phyloP scores from a whole-genome alignment of 352 stramenopile genomes.

The Globisporangium recalcitrans region DNA sequence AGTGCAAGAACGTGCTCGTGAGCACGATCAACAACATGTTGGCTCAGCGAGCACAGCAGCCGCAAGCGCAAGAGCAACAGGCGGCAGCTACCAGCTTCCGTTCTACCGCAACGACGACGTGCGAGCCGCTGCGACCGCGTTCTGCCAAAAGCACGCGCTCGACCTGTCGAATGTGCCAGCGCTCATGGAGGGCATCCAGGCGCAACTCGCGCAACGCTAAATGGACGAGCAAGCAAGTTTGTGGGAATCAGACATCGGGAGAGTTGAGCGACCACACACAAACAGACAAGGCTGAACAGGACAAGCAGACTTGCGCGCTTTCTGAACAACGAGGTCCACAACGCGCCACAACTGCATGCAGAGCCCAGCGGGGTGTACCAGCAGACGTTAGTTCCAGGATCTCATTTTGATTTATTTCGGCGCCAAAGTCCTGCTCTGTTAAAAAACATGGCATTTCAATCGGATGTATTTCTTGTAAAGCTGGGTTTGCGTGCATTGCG shows the following conservation, averaged over 20 bases:
- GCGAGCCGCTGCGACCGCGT: constrained; percentile 34
- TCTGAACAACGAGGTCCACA: background rate
- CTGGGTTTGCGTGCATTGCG: background rate
- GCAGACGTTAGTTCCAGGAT: too few relatives aligned
- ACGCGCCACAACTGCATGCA: too few relatives aligned
- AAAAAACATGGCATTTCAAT: background rate
- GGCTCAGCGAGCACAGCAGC: constrained; percentile 5
- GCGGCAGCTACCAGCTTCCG: constrained; percentile 33
- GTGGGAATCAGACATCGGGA: background rate
- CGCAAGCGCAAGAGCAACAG: constrained; percentile 11
- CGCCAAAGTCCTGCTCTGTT: background rate
- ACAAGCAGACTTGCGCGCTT: background rate
- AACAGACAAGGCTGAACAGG: background rate
- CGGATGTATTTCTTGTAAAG: background rate
- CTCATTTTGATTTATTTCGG: constrained; percentile 6
- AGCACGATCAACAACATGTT: constrained; percentile 14
- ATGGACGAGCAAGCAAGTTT: background rate
- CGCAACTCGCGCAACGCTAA: constrained; percentile 37
- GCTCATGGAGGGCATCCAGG: constrained; percentile 54
- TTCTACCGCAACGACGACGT: constrained; percentile 55
- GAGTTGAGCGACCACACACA: background rate
- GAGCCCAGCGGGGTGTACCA: too few relatives aligned
- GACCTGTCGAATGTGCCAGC: constrained; percentile 50
- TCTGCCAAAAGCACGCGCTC: constrained; percentile 53
- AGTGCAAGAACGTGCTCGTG: constrained; percentile 57